Evolutionary conservation across 164 flowering plant species (phyloP).

Genomic region (Taxillus chinensis): DNA sequence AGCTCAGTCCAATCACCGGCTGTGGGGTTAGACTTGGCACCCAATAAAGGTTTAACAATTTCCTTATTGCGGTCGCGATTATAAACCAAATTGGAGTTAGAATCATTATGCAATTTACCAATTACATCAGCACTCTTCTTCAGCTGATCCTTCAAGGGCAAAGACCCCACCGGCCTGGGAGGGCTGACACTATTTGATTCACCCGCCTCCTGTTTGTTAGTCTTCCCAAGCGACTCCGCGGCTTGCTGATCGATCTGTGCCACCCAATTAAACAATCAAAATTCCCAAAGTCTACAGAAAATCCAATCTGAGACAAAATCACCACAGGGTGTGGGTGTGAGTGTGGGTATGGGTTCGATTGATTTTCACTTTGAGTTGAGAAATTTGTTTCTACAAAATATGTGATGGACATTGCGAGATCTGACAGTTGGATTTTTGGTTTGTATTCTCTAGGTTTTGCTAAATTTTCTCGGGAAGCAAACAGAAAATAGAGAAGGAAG

Average conservation of each 20-base stretch:
- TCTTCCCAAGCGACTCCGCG: conserved; percentile 71
- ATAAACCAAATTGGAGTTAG: conserved; percentile 1
- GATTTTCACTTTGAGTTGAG: no score
- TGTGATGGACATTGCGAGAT: no score
- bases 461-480: not conserved
- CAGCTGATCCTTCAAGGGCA: conserved; percentile 78
- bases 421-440: no score
- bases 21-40: conserved; percentile 25
- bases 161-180: conserved; percentile 21
- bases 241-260: conserved; percentile 93
- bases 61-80: conserved; percentile 11
- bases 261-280: conserved; percentile 7
- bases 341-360: no score
- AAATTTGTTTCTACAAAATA: no score
- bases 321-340: no score
- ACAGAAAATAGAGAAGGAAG: not conserved
- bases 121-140: conserved; percentile 44
- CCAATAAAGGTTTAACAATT: conserved; percentile 9
- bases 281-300: not conserved
- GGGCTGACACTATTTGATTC: conserved; percentile 16
- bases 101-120: conserved; percentile 18
- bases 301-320: no score
- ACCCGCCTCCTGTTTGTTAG: conserved; percentile 35
- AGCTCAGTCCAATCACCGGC: conserved; percentile 89
- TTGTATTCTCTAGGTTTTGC: no score